Percentiles rank a stretch among this genome's conserved stretches.
Conservation (phyloP, 2,329 filamentous ascomycete genomes). For the Cyphellophora attinorum region DNA sequence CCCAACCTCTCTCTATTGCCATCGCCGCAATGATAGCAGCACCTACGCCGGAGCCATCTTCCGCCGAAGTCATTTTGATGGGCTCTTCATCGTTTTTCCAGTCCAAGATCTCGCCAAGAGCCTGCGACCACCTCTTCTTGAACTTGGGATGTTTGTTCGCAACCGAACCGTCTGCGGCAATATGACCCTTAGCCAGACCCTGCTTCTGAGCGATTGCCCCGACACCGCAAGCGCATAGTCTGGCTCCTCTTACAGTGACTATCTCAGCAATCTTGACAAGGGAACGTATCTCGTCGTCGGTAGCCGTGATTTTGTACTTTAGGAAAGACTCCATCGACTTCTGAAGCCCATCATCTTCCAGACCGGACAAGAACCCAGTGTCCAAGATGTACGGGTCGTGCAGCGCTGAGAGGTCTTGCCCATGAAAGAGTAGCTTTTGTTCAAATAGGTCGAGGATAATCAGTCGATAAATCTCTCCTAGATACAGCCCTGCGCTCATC, state of each 20-base stretch:
- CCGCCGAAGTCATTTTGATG: conserved; percentile 28
- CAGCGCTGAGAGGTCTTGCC: conserved; percentile 43
- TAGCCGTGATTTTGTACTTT: conserved; percentile 1
- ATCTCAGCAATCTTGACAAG: conserved; percentile 81
- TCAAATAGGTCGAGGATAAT: conserved; percentile 77
- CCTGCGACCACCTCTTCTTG: conserved; percentile 29
- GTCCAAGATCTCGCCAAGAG: conserved; percentile 28
- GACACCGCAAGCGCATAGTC: conserved; percentile 86
- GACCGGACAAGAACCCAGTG: conserved; percentile 46
- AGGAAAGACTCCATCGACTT: conserved; percentile 1
- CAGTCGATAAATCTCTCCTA: conserved; percentile 87
- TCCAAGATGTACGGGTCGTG: conserved; percentile 83
- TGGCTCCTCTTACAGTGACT: conserved; percentile 86
- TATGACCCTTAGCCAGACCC: conserved; percentile 74
- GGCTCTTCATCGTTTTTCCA: conserved; percentile 24
- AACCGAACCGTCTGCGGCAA: conserved; percentile 59
- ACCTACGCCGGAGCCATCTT: conserved; percentile 32
- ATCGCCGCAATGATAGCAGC: conserved; percentile 27
- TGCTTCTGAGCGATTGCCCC: conserved; percentile 97
- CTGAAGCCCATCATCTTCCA: conserved; percentile 10
- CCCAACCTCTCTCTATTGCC: conserved; percentile 17
- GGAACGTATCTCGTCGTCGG: conserved; percentile 4
- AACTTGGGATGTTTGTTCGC: conserved; percentile 33
- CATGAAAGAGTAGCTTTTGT: conserved; percentile 67
- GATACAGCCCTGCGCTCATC: conserved; percentile 90